Base-by-base conservation (phyloP, 139 green algal species). In the Chlamydomonas asymmetrica region DNA sequence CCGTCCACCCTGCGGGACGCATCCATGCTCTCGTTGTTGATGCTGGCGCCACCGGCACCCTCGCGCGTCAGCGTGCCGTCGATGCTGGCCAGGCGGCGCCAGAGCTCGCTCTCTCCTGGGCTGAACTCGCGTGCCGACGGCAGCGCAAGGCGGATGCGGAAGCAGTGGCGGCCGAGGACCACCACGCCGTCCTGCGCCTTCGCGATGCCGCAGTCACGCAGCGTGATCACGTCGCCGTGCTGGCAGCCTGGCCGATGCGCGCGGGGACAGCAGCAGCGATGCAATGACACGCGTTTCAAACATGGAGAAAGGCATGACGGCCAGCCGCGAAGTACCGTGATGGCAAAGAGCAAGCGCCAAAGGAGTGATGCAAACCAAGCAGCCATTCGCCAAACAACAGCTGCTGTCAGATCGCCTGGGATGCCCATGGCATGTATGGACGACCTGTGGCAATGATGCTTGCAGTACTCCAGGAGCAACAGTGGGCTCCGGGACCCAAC, bases 151-250 rank as follows among this genome's bases (percentile, higher is more conserved):
- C 27, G 3, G 6, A 80, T 48, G 10, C 41, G 39, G 48, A 84
- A 84, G 59, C 50, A 73, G 59, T 84, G 78, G 50, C 80, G 71
- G 5, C 78, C 78, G 41, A 69, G 73, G 32, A 76, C 45, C 13
- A 76, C 54, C 7, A 71, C 63, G 41, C 63, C 59, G 7, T 57
- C 29, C 13, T 29, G 29, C 2, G 71, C 37, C 8, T 50, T 45
- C 1, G 63, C 65, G 1, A 84, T 59, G 8, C 78, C 78, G 10
- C 72, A 71, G 3, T 50, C 45, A 8, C n/a, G 2, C 25, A 73
- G 64, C 40, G 59, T 45, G 34, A 84, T 38, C 50, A 71, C 38
- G 29, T 84, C 63, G 0, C 78, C 78, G 23, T 73, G 78, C 66
- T 84, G 72, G 1, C 45, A 56, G 23, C 78, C 78, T 80, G 63